Percentiles rank a stretch among this genome's conserved stretches.
These are phyloP conservation scores for Microbotryomycetes sp. DNA, from an alignment of 1,284 basidiomycete genomes.

Conservation along the genomic window DNA sequence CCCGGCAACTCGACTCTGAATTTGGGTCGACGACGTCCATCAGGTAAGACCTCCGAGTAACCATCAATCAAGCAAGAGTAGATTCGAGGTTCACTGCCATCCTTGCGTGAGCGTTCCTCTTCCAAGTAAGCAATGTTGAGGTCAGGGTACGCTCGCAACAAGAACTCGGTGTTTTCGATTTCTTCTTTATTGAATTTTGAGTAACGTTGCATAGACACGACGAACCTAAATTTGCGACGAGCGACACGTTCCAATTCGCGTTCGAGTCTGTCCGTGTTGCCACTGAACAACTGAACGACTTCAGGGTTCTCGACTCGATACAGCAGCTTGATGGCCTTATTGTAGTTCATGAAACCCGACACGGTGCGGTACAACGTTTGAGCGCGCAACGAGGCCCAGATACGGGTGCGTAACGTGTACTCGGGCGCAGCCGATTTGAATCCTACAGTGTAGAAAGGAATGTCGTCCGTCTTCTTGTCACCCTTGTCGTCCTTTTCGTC, in stretches of 20 bases:
- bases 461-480: constrained; percentile 70
- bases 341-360: constrained; percentile 99
- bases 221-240: constrained; percentile 96
- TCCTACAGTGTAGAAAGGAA: constrained; percentile 98
- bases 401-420: constrained; percentile 95
- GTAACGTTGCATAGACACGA: constrained; percentile 99
- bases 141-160: constrained; percentile 97
- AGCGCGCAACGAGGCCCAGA: constrained; percentile 96
- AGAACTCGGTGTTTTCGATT: constrained; percentile 96
- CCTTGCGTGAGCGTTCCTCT: constrained; percentile 84
- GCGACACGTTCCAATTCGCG: constrained; percentile 97
- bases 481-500: constrained; percentile 67
- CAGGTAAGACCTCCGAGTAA: constrained; percentile 88
- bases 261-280: constrained; percentile 95
- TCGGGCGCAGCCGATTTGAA: constrained; percentile 99
- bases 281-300: constrained; percentile 92
- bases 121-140: constrained; percentile 97
- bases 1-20: constrained; percentile 98
- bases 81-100: constrained; percentile 88
- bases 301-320: constrained; percentile 99
- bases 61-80: constrained; percentile 97
- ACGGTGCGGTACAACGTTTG: constrained; percentile 98
- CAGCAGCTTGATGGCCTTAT: constrained; percentile 98
- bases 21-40: constrained; percentile 85
- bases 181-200: constrained; percentile 99